These are phyloP conservation scores for Penicillium concentricum DNA, from an alignment of 2,329 filamentous ascomycete species.

Conservation along the genomic window DNA sequence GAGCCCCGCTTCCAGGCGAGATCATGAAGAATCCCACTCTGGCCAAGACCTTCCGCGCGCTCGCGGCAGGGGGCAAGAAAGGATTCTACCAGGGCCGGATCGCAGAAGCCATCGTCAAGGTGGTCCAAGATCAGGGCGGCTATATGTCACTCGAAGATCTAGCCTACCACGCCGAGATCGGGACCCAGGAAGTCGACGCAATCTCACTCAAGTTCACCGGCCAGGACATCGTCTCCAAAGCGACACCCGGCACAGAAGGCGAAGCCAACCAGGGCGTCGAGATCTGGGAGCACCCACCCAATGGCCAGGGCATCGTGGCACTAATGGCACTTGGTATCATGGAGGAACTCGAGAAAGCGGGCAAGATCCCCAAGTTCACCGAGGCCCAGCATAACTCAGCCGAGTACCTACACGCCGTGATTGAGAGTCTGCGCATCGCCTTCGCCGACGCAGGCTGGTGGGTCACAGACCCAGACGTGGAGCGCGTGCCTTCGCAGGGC, in stretches of 20 bases:
- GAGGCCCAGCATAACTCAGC: slow-evolving; percentile 74
- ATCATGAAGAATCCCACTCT: slow-evolving; percentile 83
- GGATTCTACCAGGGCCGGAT: slow-evolving; percentile 89
- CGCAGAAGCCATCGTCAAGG: slow-evolving; percentile 76
- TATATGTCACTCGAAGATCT: slow-evolving; percentile 78
- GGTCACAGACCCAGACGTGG: slow-evolving; percentile 72
- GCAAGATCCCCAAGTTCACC: slow-evolving; percentile 69
- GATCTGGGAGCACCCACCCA: slow-evolving; percentile 95
- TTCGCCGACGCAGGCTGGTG: slow-evolving; percentile 92
- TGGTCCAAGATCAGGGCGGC: slow-evolving; percentile 72
- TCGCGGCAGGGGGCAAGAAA: slow-evolving; percentile 78
- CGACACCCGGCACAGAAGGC: slow-evolving; percentile 24
- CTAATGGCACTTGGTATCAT: slow-evolving; percentile 92
- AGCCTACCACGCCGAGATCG: slow-evolving; percentile 67
- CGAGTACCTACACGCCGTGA: slow-evolving; percentile 78
- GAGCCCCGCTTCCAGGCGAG: slow-evolving; percentile 77
- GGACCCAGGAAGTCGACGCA: slow-evolving; percentile 78
- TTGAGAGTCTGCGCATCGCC: slow-evolving; percentile 83
- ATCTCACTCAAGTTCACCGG: slow-evolving; percentile 76
- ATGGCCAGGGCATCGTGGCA: slow-evolving; percentile 92
- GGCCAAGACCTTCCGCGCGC: slow-evolving; percentile 73
- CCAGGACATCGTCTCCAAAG: slow-evolving; percentile 47
- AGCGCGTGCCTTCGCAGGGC: slow-evolving; percentile 65
- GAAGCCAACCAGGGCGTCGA: slow-evolving; percentile 58
- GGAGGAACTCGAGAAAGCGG: slow-evolving; percentile 74